Evolutionary conservation across 306 rosid species (phyloP).

Genomic region (Quercus bicolor): DNA sequence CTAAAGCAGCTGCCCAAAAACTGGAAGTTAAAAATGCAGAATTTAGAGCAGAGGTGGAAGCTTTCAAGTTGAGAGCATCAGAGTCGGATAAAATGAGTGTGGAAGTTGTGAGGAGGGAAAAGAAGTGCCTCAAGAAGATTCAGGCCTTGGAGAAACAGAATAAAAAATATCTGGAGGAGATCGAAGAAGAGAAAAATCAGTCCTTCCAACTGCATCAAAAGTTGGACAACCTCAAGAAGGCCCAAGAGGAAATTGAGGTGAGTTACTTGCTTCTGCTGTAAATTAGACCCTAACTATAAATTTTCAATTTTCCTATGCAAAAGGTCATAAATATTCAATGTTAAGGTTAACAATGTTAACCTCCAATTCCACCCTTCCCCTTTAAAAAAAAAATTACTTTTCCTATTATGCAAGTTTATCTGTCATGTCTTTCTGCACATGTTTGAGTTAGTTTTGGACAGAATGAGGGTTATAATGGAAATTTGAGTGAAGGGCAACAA

Average conservation of each 20-base stretch:
- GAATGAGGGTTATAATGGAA: too few species aligned
- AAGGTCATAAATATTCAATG: neutral
- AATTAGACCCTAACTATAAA: neutral
- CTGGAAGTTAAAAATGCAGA: neutral
- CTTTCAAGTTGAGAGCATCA: slow-evolving; percentile 3
- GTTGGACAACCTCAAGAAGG: neutral
- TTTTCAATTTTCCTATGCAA: neutral
- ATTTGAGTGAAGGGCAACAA: too few species aligned
- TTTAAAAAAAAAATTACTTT: too few species aligned
- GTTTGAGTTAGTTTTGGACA: too few species aligned
- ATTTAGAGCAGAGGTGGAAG: neutral
- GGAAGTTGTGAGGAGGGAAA: slow-evolving; percentile 1
- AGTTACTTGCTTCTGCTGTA: neutral
- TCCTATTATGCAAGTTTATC: too few species aligned
- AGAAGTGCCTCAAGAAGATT: neutral
- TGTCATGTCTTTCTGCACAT: too few species aligned
- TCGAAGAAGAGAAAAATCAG: neutral
- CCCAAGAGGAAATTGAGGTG: slow-evolving; percentile 4
- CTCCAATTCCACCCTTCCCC: too few species aligned
- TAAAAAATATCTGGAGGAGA: neutral
- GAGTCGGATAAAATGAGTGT: neutral
- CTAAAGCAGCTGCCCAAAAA: neutral
- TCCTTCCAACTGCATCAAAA: neutral
- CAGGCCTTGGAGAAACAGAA: slow-evolving; percentile 4
- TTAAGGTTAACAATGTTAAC: too few species aligned